phyloP scores from a whole-genome alignment of 495 filamentous ascomycete genomes.

The Collariella sp. region DNA sequence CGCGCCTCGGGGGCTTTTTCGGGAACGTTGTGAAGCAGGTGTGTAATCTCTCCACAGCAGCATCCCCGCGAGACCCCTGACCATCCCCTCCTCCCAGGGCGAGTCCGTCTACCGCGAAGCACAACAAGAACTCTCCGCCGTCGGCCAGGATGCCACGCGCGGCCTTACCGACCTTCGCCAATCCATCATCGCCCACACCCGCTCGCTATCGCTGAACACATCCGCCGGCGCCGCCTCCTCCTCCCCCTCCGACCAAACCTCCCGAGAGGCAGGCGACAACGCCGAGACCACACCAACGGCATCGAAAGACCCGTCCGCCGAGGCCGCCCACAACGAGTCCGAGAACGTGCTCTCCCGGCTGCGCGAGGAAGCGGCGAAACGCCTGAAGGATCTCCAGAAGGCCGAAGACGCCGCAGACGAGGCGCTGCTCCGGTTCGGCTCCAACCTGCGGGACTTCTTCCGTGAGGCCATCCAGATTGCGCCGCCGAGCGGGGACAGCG shows the following conservation, averaged over 20 bases:
- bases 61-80: neutral
- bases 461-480: slow-evolving; percentile 84
- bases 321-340: slow-evolving; percentile 52
- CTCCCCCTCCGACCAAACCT: slow-evolving; percentile 12
- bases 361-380: slow-evolving; percentile 69
- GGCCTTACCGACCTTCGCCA: slow-evolving; percentile 67
- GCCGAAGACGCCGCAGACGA: slow-evolving; percentile 98
- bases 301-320: slow-evolving; percentile 33
- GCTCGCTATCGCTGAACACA: slow-evolving; percentile 59
- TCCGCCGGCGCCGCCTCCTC: slow-evolving; percentile 12
- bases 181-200: slow-evolving; percentile 60
- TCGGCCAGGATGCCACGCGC: slow-evolving; percentile 72
- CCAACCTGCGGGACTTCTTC: slow-evolving; percentile 84
- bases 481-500: slow-evolving; percentile 42
- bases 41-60: slow-evolving; percentile 9
- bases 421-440: slow-evolving; percentile 85
- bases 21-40: slow-evolving; percentile 84
- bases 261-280: slow-evolving; percentile 27
- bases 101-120: slow-evolving; percentile 80
- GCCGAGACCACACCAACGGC: slow-evolving; percentile 36
- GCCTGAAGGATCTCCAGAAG: slow-evolving; percentile 82
- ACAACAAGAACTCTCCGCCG: slow-evolving; percentile 66
- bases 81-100: slow-evolving; percentile 47
- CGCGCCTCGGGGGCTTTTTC: slow-evolving; percentile 77
- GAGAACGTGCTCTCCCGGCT: slow-evolving; percentile 79